Evolutionary conservation across 305 asterid genomes (phyloP), one percentile per base, ranked within the genome.

Genomic region (Fraxinus xanthoxyloides): DNA sequence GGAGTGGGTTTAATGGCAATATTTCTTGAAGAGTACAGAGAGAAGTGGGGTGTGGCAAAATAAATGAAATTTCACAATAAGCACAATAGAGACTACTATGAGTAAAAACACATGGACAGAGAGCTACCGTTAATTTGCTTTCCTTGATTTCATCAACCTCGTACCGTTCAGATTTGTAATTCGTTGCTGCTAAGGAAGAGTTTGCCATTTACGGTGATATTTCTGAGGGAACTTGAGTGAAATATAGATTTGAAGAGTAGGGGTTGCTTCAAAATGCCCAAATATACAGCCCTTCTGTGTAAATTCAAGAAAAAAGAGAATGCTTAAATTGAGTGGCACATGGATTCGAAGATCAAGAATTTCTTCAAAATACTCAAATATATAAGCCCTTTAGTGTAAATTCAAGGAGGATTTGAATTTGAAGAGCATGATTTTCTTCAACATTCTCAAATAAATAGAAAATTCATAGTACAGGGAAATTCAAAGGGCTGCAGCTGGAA

Each of bases 31-130:
- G 61, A 95, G 79, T 34, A 91, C 51, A 54, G 93, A 88, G 83
- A 81, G 95, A 76, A 95, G 90, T 36, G 99, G 98, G 24, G 97
- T 92, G 89, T 92, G 99, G 84, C 98, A 95, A 82, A 79, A 94
- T 17, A 92, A 82, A 75, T 87, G 99, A 90, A 94, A 94, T 83
- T 95, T 91, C 91, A 91, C 61, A 65, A 85, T 54, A 56, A 94
- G 92, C 0, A 92, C 84, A 70, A 93, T 78, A 34, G 92, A 85
- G 24, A 90, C 87, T 63, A 91, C 89, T 74, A 87, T 34, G 76
- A 93, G 72, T 79, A 82, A 88, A 89, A 73, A 94, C 82, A 83
- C 92, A 95, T 7, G 98, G 98, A 81, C 98, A 93, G 3, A 95
- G 95, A 88, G 92, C 94, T 90, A 93, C 97, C 90, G 86, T 84